Base-by-base conservation (phyloP, 257 asterid genomes). In the Salvia splendens region DNA sequence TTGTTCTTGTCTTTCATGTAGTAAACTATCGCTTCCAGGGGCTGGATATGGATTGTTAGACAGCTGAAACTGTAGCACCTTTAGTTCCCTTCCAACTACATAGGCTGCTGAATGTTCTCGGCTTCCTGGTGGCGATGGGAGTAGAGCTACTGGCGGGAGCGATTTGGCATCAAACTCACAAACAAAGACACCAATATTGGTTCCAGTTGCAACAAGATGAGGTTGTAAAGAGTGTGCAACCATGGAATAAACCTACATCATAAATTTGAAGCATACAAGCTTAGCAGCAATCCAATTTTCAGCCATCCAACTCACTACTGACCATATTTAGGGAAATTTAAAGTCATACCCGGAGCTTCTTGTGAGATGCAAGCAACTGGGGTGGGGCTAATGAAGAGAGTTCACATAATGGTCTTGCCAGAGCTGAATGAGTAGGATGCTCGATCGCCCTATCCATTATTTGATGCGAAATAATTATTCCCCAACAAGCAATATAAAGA, bases 361-460 rank as follows among this genome's bases (percentile, higher is more conserved):
- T 94, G 82, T 91, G 97, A 73, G 99, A 86, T 42, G 87, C 96
- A 72, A 94, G 96, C 72, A 89, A 47, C 83, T 86, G 96, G 43
- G 97, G 97, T 65, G 99, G 96, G 65, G 88, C 96, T 64, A 94
- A 81, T 4, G 97, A 87, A 43, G 97, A 91, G 45, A 94, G 92
- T 72, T 94, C 99, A 79, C 99, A 94, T 50, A 94, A 81, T 49
- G 97, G 96, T 87, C 99, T 88, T 40, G 99, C 85, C 59, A 94
- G 86, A 78, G 99, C 96, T 36, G 99, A 91, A 77, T 91, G 91
- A 73, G 96, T 91, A 68, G 99, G 99, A 79, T 94, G 96, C 78
- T 94, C 99, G 73, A 94, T 89, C 50, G 99, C 99, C 99, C 99
- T 94, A 89, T 53, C 57, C 24, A 20, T 20, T 20, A 20, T 20